A percentile compares a stretch with the other conserved stretches of the same genome.
Evolutionary conservation across 805 yeast genomes (phyloP).

Genomic region (Hanseniaspora thailandica): DNA sequence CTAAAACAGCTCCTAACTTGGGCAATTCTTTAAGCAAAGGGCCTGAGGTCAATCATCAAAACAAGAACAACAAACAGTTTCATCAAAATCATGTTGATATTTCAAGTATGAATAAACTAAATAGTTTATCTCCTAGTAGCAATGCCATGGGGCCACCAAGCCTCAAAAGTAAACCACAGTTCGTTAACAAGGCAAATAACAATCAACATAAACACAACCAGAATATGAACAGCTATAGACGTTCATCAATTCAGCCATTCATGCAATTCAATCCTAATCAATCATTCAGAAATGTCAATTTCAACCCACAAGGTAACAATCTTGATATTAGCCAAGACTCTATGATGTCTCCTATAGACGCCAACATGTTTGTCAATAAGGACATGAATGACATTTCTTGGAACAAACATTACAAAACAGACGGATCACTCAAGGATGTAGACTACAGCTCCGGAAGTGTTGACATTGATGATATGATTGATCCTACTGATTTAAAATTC

Average conservation of each 20-base stretch:
- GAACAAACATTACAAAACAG: background rate
- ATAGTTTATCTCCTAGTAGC: slow-evolving; percentile 14
- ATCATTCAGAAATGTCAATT: slow-evolving; percentile 8
- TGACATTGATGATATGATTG: background rate
- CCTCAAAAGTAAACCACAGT: slow-evolving; percentile 15
- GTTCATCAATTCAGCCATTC: slow-evolving; percentile 14
- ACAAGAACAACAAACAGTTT: slow-evolving; percentile 14
- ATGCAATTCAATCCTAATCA: slow-evolving; percentile 5
- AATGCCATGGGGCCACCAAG: slow-evolving; percentile 9
- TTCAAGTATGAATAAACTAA: slow-evolving; percentile 15
- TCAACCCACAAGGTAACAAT: background rate
- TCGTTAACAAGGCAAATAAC: slow-evolving; percentile 15
- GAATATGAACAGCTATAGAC: slow-evolving; percentile 3
- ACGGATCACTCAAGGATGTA: background rate
- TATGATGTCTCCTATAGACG: slow-evolving; percentile 26
- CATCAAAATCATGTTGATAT: slow-evolving; percentile 16
- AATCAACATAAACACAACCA: background rate
- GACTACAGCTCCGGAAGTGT: background rate
- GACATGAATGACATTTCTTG: slow-evolving; percentile 16
- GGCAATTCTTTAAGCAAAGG: background rate
- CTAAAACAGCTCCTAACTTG: slow-evolving; percentile 2
- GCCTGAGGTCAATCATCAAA: too few relatives aligned
- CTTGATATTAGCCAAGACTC: slow-evolving; percentile 22
- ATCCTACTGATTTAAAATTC: background rate
- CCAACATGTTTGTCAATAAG: slow-evolving; percentile 14